phyloP scores from a whole-genome alignment of 768 basidiomycete species.

The Mycena latifolia region DNA sequence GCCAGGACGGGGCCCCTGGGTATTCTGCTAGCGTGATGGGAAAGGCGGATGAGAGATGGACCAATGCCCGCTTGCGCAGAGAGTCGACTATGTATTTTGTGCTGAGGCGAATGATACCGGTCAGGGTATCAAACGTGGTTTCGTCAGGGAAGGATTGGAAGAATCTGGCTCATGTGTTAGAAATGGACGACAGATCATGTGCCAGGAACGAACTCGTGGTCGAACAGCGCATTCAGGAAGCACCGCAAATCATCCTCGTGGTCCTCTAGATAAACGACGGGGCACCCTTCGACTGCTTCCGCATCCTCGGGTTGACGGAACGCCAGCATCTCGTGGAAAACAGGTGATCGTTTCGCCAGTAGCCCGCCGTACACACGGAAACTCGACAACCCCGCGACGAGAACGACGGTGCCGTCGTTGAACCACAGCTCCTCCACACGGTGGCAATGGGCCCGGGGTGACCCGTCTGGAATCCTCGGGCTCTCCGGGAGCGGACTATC shows the following conservation, averaged over 20 bases:
- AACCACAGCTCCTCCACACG: slow-evolving; percentile 27
- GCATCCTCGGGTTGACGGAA: slow-evolving; percentile 12
- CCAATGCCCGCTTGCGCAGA: slow-evolving; percentile 16
- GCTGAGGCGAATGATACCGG: slow-evolving; percentile 24
- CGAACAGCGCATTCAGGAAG: slow-evolving; percentile 28
- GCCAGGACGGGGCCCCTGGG: neutral
- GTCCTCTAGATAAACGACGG: slow-evolving; percentile 33
- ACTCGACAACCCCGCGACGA: neutral
- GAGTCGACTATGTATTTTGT: slow-evolving; percentile 27
- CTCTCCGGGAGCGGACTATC: no score
- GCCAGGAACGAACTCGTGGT: slow-evolving; percentile 23
- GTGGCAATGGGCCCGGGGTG: neutral
- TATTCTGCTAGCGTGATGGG: neutral
- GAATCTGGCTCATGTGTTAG: slow-evolving; percentile 1
- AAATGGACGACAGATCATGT: no score
- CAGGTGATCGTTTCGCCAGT: slow-evolving; percentile 18
- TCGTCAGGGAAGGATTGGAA: slow-evolving; percentile 6
- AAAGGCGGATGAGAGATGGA: slow-evolving; percentile 19
- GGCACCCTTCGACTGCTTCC: slow-evolving; percentile 26
- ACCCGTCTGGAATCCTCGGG: no score
- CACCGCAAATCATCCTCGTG: slow-evolving; percentile 1
- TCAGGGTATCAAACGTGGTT: neutral
- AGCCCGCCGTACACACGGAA: slow-evolving; percentile 34
- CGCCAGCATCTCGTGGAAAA: slow-evolving; percentile 33
- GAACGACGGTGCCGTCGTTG: slow-evolving; percentile 29